Conservation (phyloP, 2,329 filamentous ascomycete species). For the Fusarium torreyae region DNA sequence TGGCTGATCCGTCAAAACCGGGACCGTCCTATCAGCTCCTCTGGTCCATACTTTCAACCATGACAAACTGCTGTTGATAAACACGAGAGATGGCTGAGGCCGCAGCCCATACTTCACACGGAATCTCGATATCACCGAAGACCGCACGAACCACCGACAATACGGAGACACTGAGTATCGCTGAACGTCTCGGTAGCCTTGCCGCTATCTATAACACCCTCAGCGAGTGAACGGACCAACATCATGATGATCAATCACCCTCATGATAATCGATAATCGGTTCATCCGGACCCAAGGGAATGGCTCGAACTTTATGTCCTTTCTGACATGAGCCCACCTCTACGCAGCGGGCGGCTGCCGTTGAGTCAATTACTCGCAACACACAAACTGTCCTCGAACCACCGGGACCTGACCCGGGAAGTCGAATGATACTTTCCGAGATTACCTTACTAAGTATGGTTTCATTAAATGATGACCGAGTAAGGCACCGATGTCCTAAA, state of each 20-base stretch:
- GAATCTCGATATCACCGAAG: background rate
- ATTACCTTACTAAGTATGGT: constrained; percentile 7
- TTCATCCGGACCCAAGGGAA: no score
- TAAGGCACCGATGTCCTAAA: constrained; percentile 1
- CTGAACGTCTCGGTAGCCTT: background rate
- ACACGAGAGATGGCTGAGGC: background rate
- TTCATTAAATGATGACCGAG: background rate
- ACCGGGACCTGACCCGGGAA: constrained; percentile 8
- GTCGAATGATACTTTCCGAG: constrained; percentile 5
- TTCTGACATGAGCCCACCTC: constrained; percentile 5
- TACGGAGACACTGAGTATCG: background rate
- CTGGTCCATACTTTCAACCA: constrained; percentile 80
- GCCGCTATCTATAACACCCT: background rate
- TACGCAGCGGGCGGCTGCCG: constrained; percentile 7
- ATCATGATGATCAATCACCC: background rate
- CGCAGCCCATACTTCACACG: background rate
- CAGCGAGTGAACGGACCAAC: constrained; percentile 1
- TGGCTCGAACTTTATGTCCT: no score
- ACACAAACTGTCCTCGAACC: constrained; percentile 1
- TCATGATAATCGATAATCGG: no score
- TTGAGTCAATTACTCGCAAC: background rate
- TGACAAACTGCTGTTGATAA: constrained; percentile 6
- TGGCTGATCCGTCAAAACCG: constrained; percentile 79
- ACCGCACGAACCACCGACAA: background rate
- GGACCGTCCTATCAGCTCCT: constrained; percentile 75